phyloP scores from a whole-genome alignment of 345 rosid species.

The Psidium friedrichsthalianum region DNA sequence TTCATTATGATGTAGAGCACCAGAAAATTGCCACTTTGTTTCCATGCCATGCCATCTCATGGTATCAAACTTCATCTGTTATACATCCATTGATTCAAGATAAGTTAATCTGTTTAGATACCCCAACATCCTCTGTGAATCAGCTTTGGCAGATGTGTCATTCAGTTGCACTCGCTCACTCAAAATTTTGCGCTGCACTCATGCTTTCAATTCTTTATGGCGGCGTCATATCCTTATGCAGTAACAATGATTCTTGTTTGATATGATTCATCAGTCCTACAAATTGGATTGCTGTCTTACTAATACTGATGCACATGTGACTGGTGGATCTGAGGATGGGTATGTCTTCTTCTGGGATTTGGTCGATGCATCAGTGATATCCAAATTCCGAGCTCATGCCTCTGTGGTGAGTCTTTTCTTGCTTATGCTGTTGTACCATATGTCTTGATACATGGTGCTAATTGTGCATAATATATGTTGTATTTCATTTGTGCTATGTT shows the following conservation, averaged over 20 bases:
- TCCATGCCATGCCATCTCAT: background rate
- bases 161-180: background rate
- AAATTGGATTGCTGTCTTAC: conserved; percentile 93
- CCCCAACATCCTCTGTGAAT: background rate
- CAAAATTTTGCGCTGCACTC: background rate
- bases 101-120: background rate
- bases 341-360: conserved; percentile 91
- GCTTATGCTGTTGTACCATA: background rate
- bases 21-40: background rate
- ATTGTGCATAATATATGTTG: background rate
- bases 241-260: background rate
- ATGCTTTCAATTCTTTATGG: background rate
- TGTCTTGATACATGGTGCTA: background rate
- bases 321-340: conserved; percentile 97
- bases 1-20: background rate
- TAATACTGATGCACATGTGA: conserved; percentile 72
- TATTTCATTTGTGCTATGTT: background rate
- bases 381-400: conserved; percentile 69
- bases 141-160: background rate
- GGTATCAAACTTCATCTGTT: background rate
- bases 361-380: conserved; percentile 74
- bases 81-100: background rate
- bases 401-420: conserved; percentile 54
- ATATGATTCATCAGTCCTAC: conserved; percentile 51
- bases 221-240: background rate